These are phyloP conservation scores for Phytophthora multivora DNA, from an alignment of 352 stramenopile genomes.

Conservation along the genomic window DNA sequence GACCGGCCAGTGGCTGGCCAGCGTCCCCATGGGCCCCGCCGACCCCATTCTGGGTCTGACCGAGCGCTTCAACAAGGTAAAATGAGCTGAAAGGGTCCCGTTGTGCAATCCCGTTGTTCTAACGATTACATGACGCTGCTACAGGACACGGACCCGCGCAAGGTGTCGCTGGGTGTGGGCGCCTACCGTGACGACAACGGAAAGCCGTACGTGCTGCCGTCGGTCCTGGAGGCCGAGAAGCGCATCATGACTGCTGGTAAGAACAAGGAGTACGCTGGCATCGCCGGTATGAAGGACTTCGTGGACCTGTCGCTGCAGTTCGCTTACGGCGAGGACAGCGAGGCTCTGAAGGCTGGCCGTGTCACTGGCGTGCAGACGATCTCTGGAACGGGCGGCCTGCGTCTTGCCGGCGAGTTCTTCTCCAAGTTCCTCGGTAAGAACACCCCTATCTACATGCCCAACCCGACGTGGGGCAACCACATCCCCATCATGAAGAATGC, in stretches of 20 bases:
- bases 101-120: background rate
- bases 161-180: slow-evolving; percentile 98
- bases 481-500: slow-evolving; percentile 93
- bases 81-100: slow-evolving; percentile 5
- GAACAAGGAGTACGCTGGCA: slow-evolving; percentile 99
- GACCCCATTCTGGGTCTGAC: slow-evolving; percentile 98
- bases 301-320: slow-evolving; percentile 96
- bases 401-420: slow-evolving; percentile 97
- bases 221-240: slow-evolving; percentile 96
- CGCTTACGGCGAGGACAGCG: slow-evolving; percentile 96
- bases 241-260: slow-evolving; percentile 92
- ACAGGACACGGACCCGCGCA: slow-evolving; percentile 91
- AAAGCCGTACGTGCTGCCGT: slow-evolving; percentile 96
- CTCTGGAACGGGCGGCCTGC: slow-evolving; percentile 97
- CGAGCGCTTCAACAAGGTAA: slow-evolving; percentile 90
- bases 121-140: background rate
- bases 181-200: slow-evolving; percentile 96
- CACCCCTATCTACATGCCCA: slow-evolving; percentile 97
- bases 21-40: slow-evolving; percentile 93
- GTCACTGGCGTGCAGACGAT: slow-evolving; percentile 97
- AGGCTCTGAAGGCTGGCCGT: slow-evolving; percentile 89
- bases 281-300: slow-evolving; percentile 96
- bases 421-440: slow-evolving; percentile 85
- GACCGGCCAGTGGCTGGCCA: slow-evolving; percentile 68
- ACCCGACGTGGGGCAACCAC: slow-evolving; percentile 99